Conservation (phyloP, 1,139 yeast species). For the Spencermartinsiella ligniputridi region DNA sequence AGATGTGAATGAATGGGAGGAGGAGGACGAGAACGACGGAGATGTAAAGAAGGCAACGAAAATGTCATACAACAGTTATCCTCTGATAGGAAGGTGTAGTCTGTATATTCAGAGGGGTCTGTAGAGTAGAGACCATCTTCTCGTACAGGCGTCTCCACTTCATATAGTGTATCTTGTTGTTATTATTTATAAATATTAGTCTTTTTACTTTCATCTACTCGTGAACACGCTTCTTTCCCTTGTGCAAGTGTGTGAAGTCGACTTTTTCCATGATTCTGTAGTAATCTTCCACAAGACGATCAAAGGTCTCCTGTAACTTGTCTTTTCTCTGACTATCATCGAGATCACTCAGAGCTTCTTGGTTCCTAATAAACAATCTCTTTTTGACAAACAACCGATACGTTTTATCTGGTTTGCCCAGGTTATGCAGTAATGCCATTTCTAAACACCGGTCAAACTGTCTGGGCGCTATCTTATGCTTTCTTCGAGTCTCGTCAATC, state of each 20-base stretch:
- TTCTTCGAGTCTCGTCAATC: conserved; percentile 37
- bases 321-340: conserved; percentile 58
- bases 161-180: no score
- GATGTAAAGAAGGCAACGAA: conserved; percentile 1
- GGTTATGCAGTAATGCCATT: conserved; percentile 56
- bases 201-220: not conserved
- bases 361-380: conserved; percentile 70
- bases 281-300: conserved; percentile 65
- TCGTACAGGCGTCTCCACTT: no score
- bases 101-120: conserved; percentile 6
- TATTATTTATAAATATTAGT: no score
- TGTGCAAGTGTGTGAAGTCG: conserved; percentile 56
- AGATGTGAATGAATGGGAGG: conserved; percentile 1
- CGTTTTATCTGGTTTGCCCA: conserved; percentile 28
- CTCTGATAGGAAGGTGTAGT: conserved; percentile 6
- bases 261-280: conserved; percentile 53
- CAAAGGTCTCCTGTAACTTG: conserved; percentile 73
- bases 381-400: conserved; percentile 63
- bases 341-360: conserved; percentile 66
- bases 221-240: conserved; percentile 41
- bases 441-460: conserved; percentile 77
- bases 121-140: no score
- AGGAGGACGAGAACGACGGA: conserved; percentile 4
- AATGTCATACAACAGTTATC: not conserved
- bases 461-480: conserved; percentile 64